Evolutionary conservation across 176 grass and related monocot species (phyloP).

Genomic region (Themeda triandra): DNA sequence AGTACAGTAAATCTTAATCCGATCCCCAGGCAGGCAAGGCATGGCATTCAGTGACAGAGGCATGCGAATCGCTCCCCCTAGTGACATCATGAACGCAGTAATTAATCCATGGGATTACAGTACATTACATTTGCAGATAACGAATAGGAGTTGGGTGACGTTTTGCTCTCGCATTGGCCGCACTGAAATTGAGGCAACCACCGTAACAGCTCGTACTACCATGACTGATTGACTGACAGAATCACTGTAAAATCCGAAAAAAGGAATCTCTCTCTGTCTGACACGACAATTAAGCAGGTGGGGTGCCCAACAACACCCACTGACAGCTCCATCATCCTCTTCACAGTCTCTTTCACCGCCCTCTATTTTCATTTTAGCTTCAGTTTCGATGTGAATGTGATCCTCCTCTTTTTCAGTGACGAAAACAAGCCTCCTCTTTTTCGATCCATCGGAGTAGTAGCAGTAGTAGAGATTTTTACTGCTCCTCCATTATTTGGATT

Average conservation of each 20-base stretch:
- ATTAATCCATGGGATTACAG: neutral
- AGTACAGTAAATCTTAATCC: neutral
- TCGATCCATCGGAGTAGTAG: too few species aligned
- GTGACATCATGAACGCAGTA: neutral
- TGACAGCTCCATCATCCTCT: too few species aligned
- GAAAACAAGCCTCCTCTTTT: neutral
- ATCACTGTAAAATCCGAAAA: too few species aligned
- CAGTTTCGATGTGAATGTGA: neutral
- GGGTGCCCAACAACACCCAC: too few species aligned
- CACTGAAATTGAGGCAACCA: constrained; percentile 28
- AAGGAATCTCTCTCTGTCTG: too few species aligned
- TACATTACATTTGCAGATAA: too few species aligned
- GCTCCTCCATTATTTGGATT: too few species aligned
- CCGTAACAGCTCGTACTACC: neutral
- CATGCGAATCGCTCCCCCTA: neutral
- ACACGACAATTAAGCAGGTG: neutral
- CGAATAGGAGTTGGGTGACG: neutral
- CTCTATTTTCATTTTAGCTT: too few species aligned
- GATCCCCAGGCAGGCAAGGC: neutral
- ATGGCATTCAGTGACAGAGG: too few species aligned
- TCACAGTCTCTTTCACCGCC: too few species aligned
- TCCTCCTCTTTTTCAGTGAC: neutral
- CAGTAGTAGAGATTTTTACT: too few species aligned
- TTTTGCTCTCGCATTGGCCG: constrained; percentile 3
- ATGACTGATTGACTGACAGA: too few species aligned